Base-by-base conservation (phyloP, 768 basidiomycete species). In the Leccinum aurantiacum region DNA sequence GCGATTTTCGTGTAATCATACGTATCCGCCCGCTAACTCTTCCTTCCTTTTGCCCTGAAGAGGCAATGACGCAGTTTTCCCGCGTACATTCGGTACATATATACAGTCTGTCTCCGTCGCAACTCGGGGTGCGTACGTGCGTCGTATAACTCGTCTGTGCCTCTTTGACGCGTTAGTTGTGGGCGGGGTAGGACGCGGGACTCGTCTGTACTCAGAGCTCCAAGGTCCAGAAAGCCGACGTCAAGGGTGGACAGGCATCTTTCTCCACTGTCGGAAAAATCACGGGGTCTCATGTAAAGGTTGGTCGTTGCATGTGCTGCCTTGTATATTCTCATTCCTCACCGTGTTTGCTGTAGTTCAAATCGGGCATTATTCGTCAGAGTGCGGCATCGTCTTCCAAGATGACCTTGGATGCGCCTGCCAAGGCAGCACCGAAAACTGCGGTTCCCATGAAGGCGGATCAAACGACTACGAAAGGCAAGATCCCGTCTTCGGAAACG, bases 51-150 rank as follows among this genome's bases (percentile, higher is more conserved):
- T 13, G 62, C 44, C 44, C 44, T 46, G 19, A 46, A 90, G 91
- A 67, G 57, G 78, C 81, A 0, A 86, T 81, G 69, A 70, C 77
- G 4, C 78, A 80, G 53, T 91, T 87, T 64, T 64, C 69, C 1
- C 78, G 76, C 25, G 64, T 90, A n/a, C 67, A 78, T 62, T 82
- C 82, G 1, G 75, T 86, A 14, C 84, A 89, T 64, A 73, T 93
- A 9, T 93, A 93, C 71, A 84, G 88, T 67, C 68, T 93, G 31
- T 85, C 90, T 0, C 86, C 90, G 1, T 82, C 85, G 1, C 81
- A 78, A 4, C 69, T 92, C 41, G 86, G 69, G 56, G 86, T 76
- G 49, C 41, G 63, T 61, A 11, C 33, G 15, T 24, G 7, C 1
- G 13, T 33, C 13, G 0, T 44, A 44, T 19, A 19, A 46, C 44